These are phyloP conservation scores for Tetrahymena malaccensis DNA, from an alignment of 73 alveolate species.

Conservation along the genomic window DNA sequence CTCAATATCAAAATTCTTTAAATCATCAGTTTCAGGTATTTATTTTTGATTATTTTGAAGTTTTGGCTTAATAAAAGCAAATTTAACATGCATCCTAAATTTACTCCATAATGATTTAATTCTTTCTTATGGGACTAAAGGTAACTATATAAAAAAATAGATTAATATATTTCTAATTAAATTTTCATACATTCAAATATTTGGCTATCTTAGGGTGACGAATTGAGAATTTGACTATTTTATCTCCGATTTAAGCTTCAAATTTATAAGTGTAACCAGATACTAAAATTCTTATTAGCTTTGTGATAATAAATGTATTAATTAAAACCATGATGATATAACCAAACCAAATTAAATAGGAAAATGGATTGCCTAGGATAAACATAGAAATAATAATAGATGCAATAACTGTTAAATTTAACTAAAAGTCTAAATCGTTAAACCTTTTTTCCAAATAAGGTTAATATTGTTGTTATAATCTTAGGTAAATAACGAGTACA, in stretches of 20 bases:
- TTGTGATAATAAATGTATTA: neutral
- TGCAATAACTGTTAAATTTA: neutral
- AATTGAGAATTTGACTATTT: neutral
- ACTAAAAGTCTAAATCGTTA: neutral
- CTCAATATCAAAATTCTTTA: neutral
- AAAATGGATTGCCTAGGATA: neutral
- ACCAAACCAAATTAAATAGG: neutral
- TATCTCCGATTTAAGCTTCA: neutral
- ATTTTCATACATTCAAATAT: neutral
- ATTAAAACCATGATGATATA: neutral
- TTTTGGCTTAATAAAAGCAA: neutral
- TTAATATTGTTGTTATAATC: neutral
- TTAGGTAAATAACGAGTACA: slow-evolving; percentile 2
- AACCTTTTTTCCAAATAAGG: slow-evolving; percentile 21
- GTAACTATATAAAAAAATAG: neutral
- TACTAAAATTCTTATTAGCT: neutral
- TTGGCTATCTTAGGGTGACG: neutral
- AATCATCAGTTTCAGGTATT: neutral
- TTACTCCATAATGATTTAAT: neutral
- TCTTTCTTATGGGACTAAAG: neutral
- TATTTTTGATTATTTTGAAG: neutral
- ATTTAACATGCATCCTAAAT: neutral
- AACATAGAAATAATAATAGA: neutral
- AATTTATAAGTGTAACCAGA: neutral
- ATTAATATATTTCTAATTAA: neutral